A percentile compares a stretch with the other conserved stretches of the same genome.
Evolutionary conservation across 768 basidiomycete species (phyloP).

Genomic region (Hygrophoropsis aurantiaca): DNA sequence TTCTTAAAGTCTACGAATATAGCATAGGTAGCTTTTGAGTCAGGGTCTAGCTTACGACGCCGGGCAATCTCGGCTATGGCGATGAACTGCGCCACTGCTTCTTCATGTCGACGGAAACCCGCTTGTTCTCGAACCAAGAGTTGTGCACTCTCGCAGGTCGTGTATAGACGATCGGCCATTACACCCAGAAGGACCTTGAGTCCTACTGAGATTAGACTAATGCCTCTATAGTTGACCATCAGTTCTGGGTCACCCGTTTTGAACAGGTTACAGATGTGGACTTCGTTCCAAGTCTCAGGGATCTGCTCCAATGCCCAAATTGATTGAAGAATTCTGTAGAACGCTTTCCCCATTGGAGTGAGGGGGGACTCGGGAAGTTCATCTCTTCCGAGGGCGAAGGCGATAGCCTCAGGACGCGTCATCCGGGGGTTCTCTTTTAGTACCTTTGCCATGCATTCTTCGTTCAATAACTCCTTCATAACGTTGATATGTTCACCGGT

Average conservation of each 20-base stretch:
- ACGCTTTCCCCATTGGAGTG: conserved; percentile 1
- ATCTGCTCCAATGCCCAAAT: not conserved
- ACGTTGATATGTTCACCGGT: too few species aligned
- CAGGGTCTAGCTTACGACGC: not conserved
- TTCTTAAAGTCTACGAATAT: conserved; percentile 16
- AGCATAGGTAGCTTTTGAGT: conserved; percentile 1
- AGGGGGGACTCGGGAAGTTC: not conserved
- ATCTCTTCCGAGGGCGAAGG: not conserved
- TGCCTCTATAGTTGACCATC: conserved; percentile 9
- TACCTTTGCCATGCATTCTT: not conserved
- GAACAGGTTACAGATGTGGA: conserved; percentile 5
- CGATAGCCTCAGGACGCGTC: not conserved
- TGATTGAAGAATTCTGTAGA: not conserved
- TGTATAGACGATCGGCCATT: conserved; percentile 4
- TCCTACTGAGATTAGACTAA: conserved; percentile 10
- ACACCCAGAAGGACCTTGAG: conserved; percentile 8
- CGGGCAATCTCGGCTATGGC: conserved; percentile 12
- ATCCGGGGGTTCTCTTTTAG: not conserved
- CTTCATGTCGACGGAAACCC: conserved; percentile 10
- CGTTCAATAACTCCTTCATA: too few species aligned
- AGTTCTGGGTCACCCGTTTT: conserved; percentile 11
- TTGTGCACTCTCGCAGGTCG: not conserved
- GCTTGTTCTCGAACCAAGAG: not conserved
- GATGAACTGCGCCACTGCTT: conserved; percentile 11
- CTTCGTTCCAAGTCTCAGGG: conserved; percentile 6